These are phyloP conservation scores for Clarireedia sp. DNA, from an alignment of 2,329 filamentous ascomycete species.

Conservation along the genomic window DNA sequence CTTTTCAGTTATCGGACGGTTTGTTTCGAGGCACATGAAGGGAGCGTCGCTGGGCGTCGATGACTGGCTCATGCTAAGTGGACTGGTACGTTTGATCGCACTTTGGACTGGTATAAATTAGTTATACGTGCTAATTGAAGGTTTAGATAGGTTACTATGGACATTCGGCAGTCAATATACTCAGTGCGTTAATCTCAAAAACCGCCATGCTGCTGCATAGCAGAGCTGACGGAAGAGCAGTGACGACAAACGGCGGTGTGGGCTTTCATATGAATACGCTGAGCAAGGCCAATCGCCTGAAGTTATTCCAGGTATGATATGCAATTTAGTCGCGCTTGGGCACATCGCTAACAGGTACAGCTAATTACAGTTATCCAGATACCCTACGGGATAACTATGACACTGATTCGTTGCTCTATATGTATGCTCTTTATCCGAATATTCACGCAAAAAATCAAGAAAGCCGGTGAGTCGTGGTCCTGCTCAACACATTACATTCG, in stretches of 20 bases:
- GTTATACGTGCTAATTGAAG: background rate
- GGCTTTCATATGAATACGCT: background rate
- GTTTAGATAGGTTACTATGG: background rate
- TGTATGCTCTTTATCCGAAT: background rate
- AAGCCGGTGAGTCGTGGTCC: no score
- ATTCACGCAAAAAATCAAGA: background rate
- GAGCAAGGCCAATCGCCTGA: background rate
- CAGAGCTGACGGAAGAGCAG: background rate
- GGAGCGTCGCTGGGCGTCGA: background rate
- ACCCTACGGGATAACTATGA: background rate
- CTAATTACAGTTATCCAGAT: background rate
- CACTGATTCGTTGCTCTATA: background rate
- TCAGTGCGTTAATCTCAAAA: background rate
- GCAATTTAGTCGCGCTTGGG: background rate
- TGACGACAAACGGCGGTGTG: background rate
- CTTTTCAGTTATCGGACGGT: background rate
- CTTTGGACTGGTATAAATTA: background rate
- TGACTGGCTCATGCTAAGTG: background rate
- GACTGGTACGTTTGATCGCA: background rate
- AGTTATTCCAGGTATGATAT: background rate
- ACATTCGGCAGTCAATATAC: background rate
- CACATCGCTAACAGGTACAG: background rate
- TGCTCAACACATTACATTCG: no score
- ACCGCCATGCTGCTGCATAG: background rate
- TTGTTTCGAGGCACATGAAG: background rate